Evolutionary conservation across 306 rosid species (phyloP).

Genomic region (Purshia tridentata): DNA sequence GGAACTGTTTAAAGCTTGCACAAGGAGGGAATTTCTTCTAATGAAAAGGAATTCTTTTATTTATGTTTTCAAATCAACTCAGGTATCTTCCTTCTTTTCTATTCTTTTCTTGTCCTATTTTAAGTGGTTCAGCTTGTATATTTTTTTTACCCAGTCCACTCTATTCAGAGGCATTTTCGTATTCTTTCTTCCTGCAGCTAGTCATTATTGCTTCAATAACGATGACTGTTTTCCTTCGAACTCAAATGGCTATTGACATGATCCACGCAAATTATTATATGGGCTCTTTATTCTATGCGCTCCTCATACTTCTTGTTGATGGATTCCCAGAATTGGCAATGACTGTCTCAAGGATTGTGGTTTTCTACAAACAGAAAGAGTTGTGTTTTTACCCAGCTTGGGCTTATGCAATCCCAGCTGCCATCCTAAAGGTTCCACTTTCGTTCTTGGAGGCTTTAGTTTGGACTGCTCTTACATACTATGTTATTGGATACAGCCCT

Average conservation of each 20-base stretch:
- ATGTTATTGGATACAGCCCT: constrained; percentile 43
- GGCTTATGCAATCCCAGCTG: constrained; percentile 43
- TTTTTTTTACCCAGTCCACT: constrained; percentile 5
- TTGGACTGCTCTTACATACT: constrained; percentile 42
- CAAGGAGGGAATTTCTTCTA: constrained; percentile 71
- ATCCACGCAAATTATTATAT: constrained; percentile 55
- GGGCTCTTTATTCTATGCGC: constrained; percentile 68
- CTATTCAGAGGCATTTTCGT: not conserved
- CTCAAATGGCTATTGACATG: constrained; percentile 47
- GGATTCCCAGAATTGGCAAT: constrained; percentile 76
- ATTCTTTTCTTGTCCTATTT: not conserved
- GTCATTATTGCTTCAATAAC: constrained; percentile 61
- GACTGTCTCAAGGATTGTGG: constrained; percentile 57
- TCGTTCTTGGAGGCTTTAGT: constrained; percentile 36
- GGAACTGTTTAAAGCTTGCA: constrained; percentile 67
- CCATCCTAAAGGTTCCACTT: constrained; percentile 38
- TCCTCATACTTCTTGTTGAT: constrained; percentile 63
- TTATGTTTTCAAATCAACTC: constrained; percentile 67
- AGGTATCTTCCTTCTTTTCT: constrained; percentile 41
- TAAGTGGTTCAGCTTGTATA: not conserved
- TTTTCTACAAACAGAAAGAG: constrained; percentile 36
- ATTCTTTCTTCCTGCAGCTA: constrained; percentile 43
- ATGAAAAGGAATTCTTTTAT: constrained; percentile 70
- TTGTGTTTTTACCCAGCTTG: constrained; percentile 46
- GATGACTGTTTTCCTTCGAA: constrained; percentile 72